Evolutionary conservation across 768 basidiomycete genomes (phyloP).

Genomic region (Boletus reticulatus): DNA sequence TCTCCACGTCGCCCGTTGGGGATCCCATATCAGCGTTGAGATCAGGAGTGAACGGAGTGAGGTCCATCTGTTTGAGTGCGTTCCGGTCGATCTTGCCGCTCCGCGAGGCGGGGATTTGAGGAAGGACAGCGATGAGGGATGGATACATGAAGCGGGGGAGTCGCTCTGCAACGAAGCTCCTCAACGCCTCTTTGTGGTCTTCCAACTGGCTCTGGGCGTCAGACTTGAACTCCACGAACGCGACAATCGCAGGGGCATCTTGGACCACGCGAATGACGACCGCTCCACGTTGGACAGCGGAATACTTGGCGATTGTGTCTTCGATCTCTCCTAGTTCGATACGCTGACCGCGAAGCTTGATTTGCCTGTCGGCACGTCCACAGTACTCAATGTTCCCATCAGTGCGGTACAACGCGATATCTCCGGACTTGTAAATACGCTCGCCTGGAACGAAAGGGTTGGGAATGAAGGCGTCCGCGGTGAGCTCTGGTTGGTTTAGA

Average conservation of each 20-base stretch:
- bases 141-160: conserved; percentile 34
- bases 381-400: conserved; percentile 32
- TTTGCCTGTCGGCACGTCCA: conserved; percentile 33
- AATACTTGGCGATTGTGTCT: conserved; percentile 27
- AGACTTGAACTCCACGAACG: conserved; percentile 27
- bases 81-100: conserved; percentile 31
- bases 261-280: conserved; percentile 29
- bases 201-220: conserved; percentile 13
- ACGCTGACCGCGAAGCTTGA: conserved; percentile 34
- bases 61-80: conserved; percentile 28
- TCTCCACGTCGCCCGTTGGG: conserved; percentile 26
- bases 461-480: conserved; percentile 24
- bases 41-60: conserved; percentile 20
- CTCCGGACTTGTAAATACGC: conserved; percentile 32
- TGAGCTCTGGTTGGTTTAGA: conserved; percentile 28
- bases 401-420: conserved; percentile 26
- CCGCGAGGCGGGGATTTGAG: conserved; percentile 22
- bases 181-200: conserved; percentile 21
- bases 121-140: conserved; percentile 26
- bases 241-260: conserved; percentile 29
- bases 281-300: conserved; percentile 18
- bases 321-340: conserved; percentile 35
- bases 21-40: conserved; percentile 24
- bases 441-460: conserved; percentile 31
- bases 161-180: conserved; percentile 26